Percentiles rank a stretch among this genome's conserved stretches.
Conservation (phyloP, 2,329 filamentous ascomycete genomes). For the Epichloe sylvatica region DNA sequence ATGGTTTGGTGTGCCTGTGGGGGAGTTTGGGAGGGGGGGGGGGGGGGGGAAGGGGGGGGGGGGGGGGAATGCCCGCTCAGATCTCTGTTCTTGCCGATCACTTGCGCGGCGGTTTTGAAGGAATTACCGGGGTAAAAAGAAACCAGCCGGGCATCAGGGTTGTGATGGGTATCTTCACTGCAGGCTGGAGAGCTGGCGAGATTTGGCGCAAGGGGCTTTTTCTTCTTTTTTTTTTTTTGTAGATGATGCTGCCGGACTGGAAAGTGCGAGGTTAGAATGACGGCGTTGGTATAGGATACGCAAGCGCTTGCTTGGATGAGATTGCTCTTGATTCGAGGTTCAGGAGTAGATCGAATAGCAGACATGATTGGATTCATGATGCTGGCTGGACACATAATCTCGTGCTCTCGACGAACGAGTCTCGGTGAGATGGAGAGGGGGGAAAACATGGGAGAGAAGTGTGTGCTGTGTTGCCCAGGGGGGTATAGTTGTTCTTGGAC, state of each 20-base stretch:
- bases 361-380: background rate
- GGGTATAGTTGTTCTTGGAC: background rate
- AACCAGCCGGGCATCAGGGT: background rate
- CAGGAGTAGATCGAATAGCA: background rate
- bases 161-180: constrained; percentile 4
- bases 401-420: background rate
- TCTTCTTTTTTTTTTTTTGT: background rate
- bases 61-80: constrained; percentile 25
- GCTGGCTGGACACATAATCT: background rate
- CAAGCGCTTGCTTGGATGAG: constrained; percentile 1
- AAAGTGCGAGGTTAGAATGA: background rate
- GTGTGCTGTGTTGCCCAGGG: background rate
- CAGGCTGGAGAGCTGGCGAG: background rate
- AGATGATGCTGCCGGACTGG: background rate
- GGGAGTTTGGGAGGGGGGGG: too few relatives aligned
- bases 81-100: constrained; percentile 33
- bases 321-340: background rate
- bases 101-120: constrained; percentile 2
- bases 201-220: background rate
- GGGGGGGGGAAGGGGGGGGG: background rate
- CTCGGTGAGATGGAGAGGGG: too few relatives aligned
- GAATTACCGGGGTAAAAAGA: background rate
- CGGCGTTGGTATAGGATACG: background rate
- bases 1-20: too few relatives aligned
- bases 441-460: background rate